Evolutionary conservation across 2,329 filamentous ascomycete genomes (phyloP).

Genomic region (Penicillium sp.): DNA sequence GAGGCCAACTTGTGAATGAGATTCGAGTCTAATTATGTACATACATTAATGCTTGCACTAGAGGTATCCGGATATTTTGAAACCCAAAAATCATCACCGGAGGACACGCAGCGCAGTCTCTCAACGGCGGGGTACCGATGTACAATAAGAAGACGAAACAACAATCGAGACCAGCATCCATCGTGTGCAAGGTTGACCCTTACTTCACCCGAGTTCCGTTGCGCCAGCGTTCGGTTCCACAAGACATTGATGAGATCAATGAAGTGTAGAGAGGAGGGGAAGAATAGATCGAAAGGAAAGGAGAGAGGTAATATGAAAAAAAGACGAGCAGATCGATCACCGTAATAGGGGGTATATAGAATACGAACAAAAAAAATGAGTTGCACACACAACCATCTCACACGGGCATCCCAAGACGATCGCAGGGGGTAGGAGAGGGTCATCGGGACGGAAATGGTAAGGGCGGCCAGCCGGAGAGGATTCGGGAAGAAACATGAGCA

Average conservation of each 20-base stretch:
- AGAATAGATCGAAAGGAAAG: constrained; percentile 15
- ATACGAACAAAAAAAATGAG: constrained; percentile 27
- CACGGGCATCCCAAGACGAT: not conserved
- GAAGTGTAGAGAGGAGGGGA: constrained; percentile 11
- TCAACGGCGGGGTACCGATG: constrained; percentile 20
- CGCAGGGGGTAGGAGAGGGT: not conserved
- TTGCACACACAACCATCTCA: constrained; percentile 23
- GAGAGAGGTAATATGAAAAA: constrained; percentile 9
- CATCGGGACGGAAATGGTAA: constrained; percentile 4
- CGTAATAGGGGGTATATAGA: constrained; percentile 39
- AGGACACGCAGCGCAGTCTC: constrained; percentile 8
- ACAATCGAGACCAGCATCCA: constrained; percentile 18
- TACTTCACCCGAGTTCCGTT: constrained; percentile 22
- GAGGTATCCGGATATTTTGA: constrained; percentile 25
- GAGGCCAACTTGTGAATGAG: constrained; percentile 24
- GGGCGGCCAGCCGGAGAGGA: constrained; percentile 20
- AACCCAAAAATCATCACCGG: constrained; percentile 13
- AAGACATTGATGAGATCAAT: constrained; percentile 11
- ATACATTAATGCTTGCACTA: constrained; percentile 37
- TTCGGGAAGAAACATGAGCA: constrained; percentile 12
- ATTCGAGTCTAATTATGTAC: constrained; percentile 36
- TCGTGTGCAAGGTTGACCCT: constrained; percentile 11
- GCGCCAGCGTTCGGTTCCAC: constrained; percentile 29
- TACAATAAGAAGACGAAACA: constrained; percentile 28
- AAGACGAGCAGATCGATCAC: constrained; percentile 28